Evolutionary conservation across 2,329 filamentous ascomycete genomes (phyloP).

Genomic region (Endothia cerciana): DNA sequence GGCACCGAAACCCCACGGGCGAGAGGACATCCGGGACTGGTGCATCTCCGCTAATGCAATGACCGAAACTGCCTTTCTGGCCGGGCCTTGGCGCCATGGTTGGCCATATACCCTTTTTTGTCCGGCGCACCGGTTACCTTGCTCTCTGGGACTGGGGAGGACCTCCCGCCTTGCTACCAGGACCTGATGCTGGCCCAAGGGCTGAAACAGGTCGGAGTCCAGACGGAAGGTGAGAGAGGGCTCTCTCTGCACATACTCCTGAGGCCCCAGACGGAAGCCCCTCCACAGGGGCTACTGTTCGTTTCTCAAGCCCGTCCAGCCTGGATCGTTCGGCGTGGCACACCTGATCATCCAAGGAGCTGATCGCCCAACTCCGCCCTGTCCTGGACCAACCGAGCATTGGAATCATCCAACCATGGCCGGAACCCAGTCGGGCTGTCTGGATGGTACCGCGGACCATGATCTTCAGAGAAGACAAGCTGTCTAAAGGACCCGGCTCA

Average conservation of each 20-base stretch:
- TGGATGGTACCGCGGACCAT: neutral
- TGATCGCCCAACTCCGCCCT: neutral
- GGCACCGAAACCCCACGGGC: conserved; percentile 35
- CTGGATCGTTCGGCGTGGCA: neutral
- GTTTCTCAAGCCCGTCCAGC: neutral
- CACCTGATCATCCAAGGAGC: neutral
- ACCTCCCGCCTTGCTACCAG: neutral
- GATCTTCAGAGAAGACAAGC: neutral
- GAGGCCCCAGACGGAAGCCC: neutral
- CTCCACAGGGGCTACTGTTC: neutral
- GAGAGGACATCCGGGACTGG: neutral
- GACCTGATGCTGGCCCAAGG: neutral
- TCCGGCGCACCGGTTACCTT: neutral
- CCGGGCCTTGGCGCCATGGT: neutral
- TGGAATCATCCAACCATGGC: neutral
- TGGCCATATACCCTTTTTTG: neutral
- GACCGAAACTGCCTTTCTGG: neutral
- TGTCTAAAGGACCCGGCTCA: neutral
- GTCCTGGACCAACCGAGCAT: neutral
- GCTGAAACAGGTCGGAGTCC: neutral
- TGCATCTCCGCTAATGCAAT: neutral
- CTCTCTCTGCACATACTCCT: neutral
- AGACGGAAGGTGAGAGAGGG: conserved; percentile 11
- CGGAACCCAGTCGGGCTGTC: neutral
- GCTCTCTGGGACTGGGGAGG: neutral